Evolutionary conservation across 305 asterid genomes (phyloP).

Genomic region (Fraxinus sp.): DNA sequence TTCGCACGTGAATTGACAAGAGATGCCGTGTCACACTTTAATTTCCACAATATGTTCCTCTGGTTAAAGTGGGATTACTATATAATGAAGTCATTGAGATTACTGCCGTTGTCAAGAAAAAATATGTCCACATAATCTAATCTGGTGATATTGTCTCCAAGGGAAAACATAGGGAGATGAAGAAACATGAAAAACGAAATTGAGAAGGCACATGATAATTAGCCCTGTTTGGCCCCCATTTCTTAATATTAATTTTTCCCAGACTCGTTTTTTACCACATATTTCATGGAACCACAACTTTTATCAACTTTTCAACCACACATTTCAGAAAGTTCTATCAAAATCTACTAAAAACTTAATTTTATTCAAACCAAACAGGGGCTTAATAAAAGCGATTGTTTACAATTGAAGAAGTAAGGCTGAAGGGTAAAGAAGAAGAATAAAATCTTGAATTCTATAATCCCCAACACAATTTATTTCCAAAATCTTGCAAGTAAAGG

Average conservation of each 20-base stretch:
- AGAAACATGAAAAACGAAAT: neutral
- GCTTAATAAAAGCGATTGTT: neutral
- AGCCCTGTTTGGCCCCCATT: neutral
- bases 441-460: neutral
- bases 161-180: neutral
- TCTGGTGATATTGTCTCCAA: neutral
- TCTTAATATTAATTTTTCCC: neutral
- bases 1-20: neutral
- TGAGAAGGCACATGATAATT: neutral
- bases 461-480: neutral
- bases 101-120: neutral
- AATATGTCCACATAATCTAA: neutral
- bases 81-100: neutral
- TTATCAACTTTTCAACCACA: neutral
- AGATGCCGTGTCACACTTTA: neutral
- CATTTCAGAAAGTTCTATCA: neutral
- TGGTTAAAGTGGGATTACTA: neutral
- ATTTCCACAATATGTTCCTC: neutral
- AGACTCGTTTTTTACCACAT: neutral
- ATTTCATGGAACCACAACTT: neutral
- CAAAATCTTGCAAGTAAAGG: neutral
- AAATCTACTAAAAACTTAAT: too few species aligned
- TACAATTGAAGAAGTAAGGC: neutral
- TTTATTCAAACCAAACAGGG: neutral
- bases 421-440: neutral